A percentile compares a stretch with the other conserved stretches of the same genome.
phyloP scores from a whole-genome alignment of 2,329 filamentous ascomycete genomes.

The Helminthosporium solani region DNA sequence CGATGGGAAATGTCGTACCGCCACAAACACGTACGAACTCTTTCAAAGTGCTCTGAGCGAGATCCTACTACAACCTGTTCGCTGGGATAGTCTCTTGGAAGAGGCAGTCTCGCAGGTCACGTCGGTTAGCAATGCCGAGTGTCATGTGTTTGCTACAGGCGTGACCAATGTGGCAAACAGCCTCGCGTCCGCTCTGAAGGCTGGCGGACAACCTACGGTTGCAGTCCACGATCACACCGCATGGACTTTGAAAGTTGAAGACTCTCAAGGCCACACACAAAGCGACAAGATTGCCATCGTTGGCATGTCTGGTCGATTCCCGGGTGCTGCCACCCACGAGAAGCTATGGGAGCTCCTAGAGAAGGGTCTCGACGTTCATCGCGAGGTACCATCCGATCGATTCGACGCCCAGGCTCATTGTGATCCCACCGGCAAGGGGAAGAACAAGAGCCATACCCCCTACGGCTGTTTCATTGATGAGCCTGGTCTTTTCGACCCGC shows the following conservation, averaged over 20 bases:
- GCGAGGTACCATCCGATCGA: constrained; percentile 66
- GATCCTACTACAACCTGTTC: constrained; percentile 50
- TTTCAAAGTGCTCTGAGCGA: constrained; percentile 47
- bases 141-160: constrained; percentile 52
- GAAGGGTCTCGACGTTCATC: constrained; percentile 73
- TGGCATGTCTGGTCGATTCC: constrained; percentile 77
- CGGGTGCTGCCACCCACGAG: constrained; percentile 69
- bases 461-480: constrained; percentile 76
- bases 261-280: constrained; percentile 47
- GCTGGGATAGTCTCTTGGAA: constrained; percentile 52
- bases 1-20: constrained; percentile 49
- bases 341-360: constrained; percentile 74
- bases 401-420: constrained; percentile 71
- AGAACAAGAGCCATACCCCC: constrained; percentile 75
- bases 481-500: constrained; percentile 75
- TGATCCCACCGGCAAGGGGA: constrained; percentile 69
- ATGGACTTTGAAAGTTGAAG: constrained; percentile 41
- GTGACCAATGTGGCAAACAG: constrained; percentile 57
- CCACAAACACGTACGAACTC: constrained; percentile 49
- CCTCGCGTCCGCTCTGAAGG: constrained; percentile 56
- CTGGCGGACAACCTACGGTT: constrained; percentile 49
- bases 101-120: constrained; percentile 52
- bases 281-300: constrained; percentile 80
- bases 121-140: constrained; percentile 41
- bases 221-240: constrained; percentile 47